These are phyloP conservation scores for Tylopilus plumbeoviolaceoides DNA, from an alignment of 768 basidiomycete species.

Conservation along the genomic window DNA sequence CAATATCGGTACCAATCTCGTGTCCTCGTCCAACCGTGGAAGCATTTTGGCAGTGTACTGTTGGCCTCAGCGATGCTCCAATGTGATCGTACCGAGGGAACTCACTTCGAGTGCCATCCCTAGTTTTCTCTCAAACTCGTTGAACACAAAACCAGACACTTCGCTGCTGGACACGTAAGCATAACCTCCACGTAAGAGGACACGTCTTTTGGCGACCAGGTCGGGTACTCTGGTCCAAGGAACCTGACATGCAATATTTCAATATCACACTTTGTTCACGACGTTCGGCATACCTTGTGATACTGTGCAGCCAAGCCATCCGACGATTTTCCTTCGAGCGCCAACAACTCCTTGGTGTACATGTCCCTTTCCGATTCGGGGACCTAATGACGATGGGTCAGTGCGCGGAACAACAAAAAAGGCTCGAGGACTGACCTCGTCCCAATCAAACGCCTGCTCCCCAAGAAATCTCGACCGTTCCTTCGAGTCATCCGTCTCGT, in stretches of 20 bases:
- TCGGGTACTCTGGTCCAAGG: constrained; percentile 95
- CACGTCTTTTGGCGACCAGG: constrained; percentile 76
- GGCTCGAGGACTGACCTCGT: constrained; percentile 39
- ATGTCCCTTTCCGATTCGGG: constrained; percentile 49
- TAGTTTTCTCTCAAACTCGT: constrained; percentile 76
- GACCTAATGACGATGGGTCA: constrained; percentile 42
- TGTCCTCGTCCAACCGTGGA: constrained; percentile 92
- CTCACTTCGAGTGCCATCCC: constrained; percentile 74
- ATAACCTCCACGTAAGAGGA: constrained; percentile 74
- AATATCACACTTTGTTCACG: neutral
- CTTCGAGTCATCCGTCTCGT: constrained; percentile 52
- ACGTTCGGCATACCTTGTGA: constrained; percentile 58
- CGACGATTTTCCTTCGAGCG: constrained; percentile 20
- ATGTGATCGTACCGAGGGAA: neutral
- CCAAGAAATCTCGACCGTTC: constrained; percentile 65
- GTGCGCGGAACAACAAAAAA: neutral
- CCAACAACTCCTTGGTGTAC: constrained; percentile 45
- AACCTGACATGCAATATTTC: constrained; percentile 51
- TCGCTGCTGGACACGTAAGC: constrained; percentile 84
- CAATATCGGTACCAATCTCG: constrained; percentile 82
- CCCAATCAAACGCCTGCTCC: constrained; percentile 55
- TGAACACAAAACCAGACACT: constrained; percentile 80
- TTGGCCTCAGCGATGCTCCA: constrained; percentile 7
- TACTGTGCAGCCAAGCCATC: constrained; percentile 32
- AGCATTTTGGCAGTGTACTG: constrained; percentile 83